A percentile compares a stretch with the other conserved stretches of the same genome.
Evolutionary conservation across 768 basidiomycete genomes (phyloP).

Genomic region (Mrakia hoshinonis): DNA sequence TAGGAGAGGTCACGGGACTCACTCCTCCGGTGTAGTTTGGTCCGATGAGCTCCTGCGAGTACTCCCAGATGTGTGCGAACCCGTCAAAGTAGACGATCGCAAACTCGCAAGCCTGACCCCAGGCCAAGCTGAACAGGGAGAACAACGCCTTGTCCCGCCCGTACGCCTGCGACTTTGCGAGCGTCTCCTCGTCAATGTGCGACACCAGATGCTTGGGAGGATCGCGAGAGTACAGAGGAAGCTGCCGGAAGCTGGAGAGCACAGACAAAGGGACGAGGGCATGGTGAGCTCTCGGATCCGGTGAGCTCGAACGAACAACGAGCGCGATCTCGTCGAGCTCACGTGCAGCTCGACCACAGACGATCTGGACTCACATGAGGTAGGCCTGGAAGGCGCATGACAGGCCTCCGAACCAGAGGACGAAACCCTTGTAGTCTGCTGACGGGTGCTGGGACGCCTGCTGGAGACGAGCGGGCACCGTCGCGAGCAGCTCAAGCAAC

Average conservation of each 20-base stretch:
- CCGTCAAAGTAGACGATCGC: slow-evolving; percentile 59
- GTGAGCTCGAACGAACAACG: neutral
- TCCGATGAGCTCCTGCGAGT: slow-evolving; percentile 13
- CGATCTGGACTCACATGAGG: slow-evolving; percentile 56
- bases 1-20: slow-evolving; percentile 3
- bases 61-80: slow-evolving; percentile 41
- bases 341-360: slow-evolving; percentile 4
- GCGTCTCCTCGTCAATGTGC: slow-evolving; percentile 62
- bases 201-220: slow-evolving; percentile 63
- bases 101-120: slow-evolving; percentile 64
- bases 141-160: slow-evolving; percentile 83
- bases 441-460: slow-evolving; percentile 28
- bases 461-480: neutral
- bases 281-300: neutral
- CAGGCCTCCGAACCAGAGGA: slow-evolving; percentile 66
- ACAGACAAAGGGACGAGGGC: neutral
- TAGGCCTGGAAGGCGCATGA: slow-evolving; percentile 81
- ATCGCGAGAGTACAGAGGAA: slow-evolving; percentile 69
- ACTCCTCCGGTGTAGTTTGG: slow-evolving; percentile 16
- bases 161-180: slow-evolving; percentile 84
- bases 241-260: slow-evolving; percentile 59
- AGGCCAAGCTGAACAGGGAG: slow-evolving; percentile 62
- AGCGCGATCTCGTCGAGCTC: neutral
- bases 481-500: neutral
- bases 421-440: slow-evolving; percentile 66